Percentiles rank a stretch among this genome's conserved stretches.
phyloP scores from a whole-genome alignment of 1,139 yeast genomes.

The Kodamaea alishanica region DNA sequence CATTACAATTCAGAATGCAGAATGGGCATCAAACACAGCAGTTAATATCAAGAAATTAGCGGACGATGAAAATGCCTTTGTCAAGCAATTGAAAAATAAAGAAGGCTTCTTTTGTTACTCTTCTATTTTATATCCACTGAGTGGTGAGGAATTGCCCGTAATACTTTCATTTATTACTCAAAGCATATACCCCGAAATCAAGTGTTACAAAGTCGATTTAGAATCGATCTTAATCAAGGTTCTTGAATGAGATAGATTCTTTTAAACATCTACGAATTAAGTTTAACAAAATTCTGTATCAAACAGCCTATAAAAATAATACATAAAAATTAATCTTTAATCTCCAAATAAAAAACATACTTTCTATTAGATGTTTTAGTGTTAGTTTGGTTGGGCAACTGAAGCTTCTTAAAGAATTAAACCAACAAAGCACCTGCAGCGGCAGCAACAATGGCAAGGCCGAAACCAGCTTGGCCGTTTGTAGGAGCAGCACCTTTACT shows the following conservation, averaged over 20 bases:
- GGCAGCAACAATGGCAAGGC: slow-evolving; percentile 23
- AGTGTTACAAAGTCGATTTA: slow-evolving; percentile 4
- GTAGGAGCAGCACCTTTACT: slow-evolving; percentile 7
- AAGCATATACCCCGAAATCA: slow-evolving; percentile 3
- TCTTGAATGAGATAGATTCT: not conserved
- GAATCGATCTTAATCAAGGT: slow-evolving; percentile 2
- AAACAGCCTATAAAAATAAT: slow-evolving; percentile 1
- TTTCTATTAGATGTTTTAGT: slow-evolving; percentile 6
- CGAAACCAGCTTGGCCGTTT: slow-evolving; percentile 14
- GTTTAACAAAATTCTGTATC: slow-evolving; percentile 4
- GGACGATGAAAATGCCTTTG: slow-evolving; percentile 4
- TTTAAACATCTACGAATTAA: not conserved
- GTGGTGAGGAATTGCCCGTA: slow-evolving; percentile 20
- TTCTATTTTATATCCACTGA: slow-evolving; percentile 14
- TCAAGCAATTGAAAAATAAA: slow-evolving; percentile 7
- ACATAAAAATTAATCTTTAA: not conserved
- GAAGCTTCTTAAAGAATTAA: slow-evolving; percentile 10
- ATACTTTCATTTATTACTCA: slow-evolving; percentile 24
- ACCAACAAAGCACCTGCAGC: slow-evolving; percentile 25
- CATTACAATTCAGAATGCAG: not conserved
- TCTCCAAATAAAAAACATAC: too few relatives aligned
- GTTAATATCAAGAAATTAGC: slow-evolving; percentile 4
- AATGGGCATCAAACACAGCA: slow-evolving; percentile 2
- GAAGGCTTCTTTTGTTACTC: slow-evolving; percentile 20
- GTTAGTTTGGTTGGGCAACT: slow-evolving; percentile 8